Base-by-base conservation (phyloP, 345 rosid genomes). In the Pugionium dolabratum region DNA sequence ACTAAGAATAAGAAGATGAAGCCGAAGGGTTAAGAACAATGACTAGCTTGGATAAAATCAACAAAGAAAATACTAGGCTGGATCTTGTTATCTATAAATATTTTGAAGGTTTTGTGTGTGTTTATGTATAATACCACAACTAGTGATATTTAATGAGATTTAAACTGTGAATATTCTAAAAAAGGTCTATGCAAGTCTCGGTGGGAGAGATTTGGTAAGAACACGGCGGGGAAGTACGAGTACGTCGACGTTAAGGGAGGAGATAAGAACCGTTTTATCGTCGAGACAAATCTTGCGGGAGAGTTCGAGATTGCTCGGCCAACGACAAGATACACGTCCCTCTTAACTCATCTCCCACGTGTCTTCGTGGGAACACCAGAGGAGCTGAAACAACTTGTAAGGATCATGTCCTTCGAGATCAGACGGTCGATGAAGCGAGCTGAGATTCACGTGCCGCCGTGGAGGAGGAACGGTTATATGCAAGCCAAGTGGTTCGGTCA, bases 381-480 rank as follows among this genome's bases (percentile, higher is more conserved):
- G 39, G 79, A 83, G 53, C 59, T 94, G 4, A 86, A 83, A 81
- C 72, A 83, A 71, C 48, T 82, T 0, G 85, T 82, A 71, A 85
- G 82, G 67, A 53, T 86, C 10, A 86, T 94, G 93, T 84, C 91
- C 73, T 74, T 39, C 6, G 91, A 81, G 4, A 73, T 82, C 1
- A 77, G 80, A 47, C 66, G 62, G 60, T 86, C 96, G 6, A 79
- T 94, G 89, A 83, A 74, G 46, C 69, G 70, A 46, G 70, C 46
- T 2, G 76, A 56, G 30, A 50, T 90, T 80, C 63, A 58, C 4
- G 66, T 87, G 53, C 89, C 97, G 0, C 99, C 99, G 0, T 94
- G 99, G 99, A 85, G 97, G 73, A 84, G 83, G 56, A 79, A 80
- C 7, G 78, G 84, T 10, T 90, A 85, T 67, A 76, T 90, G 95